phyloP scores from a whole-genome alignment of 768 basidiomycete species.

The Phylloporus arenicola region DNA sequence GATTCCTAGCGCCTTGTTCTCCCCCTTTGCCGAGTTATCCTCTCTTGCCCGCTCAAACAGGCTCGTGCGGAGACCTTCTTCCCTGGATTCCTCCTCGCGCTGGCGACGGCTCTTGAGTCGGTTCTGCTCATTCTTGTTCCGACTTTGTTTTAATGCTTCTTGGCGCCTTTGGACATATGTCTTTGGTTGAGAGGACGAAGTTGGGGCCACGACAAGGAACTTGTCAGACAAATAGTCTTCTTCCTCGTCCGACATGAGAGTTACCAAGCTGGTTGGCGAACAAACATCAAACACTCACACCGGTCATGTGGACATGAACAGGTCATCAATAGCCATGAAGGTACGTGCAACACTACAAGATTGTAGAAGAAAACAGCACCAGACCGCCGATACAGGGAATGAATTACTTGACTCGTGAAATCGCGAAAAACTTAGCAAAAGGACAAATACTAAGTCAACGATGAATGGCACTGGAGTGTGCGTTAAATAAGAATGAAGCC shows the following conservation, averaged over 20 bases:
- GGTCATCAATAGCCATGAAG: conserved; percentile 28
- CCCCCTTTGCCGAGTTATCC: conserved; percentile 35
- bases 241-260: conserved; percentile 63
- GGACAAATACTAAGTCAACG: conserved; percentile 31
- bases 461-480: conserved; percentile 21
- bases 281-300: conserved; percentile 19
- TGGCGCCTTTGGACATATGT: conserved; percentile 72
- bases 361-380: conserved; percentile 39
- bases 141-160: conserved; percentile 52
- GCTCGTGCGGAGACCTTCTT: conserved; percentile 74
- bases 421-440: conserved; percentile 34
- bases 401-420: conserved; percentile 30
- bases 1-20: conserved; percentile 78
- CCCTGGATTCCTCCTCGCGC: conserved; percentile 66
- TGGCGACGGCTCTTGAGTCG: conserved; percentile 55
- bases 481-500: conserved; percentile 26
- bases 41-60: conserved; percentile 75
- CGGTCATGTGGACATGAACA: conserved; percentile 12
- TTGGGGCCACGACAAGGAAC: conserved; percentile 50
- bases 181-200: conserved; percentile 38
- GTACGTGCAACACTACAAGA: conserved; percentile 31
- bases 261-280: conserved; percentile 1
- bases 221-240: conserved; percentile 86
- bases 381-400: conserved; percentile 34
- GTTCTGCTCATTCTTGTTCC: conserved; percentile 64